A percentile compares a stretch with the other conserved stretches of the same genome.
Conservation (phyloP, 2,329 filamentous ascomycete genomes). For the Microcera coccophila region DNA sequence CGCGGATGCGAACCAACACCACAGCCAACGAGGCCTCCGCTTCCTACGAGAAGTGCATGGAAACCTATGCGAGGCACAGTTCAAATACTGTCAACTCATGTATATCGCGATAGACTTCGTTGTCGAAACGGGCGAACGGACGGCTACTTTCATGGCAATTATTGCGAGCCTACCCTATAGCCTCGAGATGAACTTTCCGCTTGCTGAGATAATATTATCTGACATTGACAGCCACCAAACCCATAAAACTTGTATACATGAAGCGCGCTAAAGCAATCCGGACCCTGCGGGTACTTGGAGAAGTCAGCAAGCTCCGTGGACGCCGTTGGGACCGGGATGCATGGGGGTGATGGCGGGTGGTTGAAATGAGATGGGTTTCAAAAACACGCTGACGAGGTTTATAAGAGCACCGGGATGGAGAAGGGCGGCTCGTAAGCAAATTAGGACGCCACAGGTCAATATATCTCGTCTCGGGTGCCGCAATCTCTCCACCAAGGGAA, state of each 20-base stretch:
- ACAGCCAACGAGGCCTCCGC: background rate
- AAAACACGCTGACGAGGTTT: background rate
- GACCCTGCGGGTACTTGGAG: background rate
- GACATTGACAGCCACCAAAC: background rate
- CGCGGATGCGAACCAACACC: background rate
- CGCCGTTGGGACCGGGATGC: background rate
- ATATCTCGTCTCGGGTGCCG: background rate
- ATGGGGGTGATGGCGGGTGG: background rate
- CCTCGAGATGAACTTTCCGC: background rate
- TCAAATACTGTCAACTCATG: too few species aligned
- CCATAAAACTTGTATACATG: conserved; percentile 12
- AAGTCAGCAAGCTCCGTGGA: background rate
- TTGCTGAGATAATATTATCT: background rate
- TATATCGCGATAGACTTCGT: background rate
- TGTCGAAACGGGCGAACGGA: background rate
- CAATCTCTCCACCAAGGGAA: background rate
- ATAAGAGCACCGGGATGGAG: background rate
- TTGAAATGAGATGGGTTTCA: background rate
- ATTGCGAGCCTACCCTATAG: background rate
- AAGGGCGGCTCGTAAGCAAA: too few species aligned
- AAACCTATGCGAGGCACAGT: too few species aligned
- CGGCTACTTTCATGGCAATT: background rate
- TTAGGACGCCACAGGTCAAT: too few species aligned
- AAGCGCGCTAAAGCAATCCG: conserved; percentile 20
- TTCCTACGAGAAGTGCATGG: background rate